Conservation (phyloP, 768 basidiomycete genomes). For the Grammothele lineata region DNA sequence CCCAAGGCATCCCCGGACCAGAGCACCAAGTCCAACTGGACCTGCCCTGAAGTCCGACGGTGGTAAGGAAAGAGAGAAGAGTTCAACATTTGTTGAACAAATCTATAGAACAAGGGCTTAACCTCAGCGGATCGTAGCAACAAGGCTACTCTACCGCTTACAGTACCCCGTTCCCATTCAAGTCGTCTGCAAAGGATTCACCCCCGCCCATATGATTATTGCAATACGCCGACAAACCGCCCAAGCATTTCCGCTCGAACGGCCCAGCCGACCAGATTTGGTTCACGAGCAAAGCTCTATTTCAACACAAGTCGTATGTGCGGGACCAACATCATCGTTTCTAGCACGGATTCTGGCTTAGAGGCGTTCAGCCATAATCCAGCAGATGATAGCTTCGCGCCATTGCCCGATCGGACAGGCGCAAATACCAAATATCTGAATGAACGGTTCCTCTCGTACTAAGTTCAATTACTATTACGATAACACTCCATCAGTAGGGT, state of each 20-base stretch:
- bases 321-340: conserved; percentile 68
- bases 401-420: conserved; percentile 75
- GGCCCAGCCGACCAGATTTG: conserved; percentile 53
- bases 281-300: conserved; percentile 71
- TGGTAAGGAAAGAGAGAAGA: conserved; percentile 33
- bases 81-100: conserved; percentile 51
- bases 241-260: conserved; percentile 49
- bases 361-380: conserved; percentile 85
- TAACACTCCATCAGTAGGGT: conserved; percentile 76
- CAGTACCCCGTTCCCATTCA: conserved; percentile 72
- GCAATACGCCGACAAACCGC: conserved; percentile 50
- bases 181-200: conserved; percentile 79
- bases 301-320: conserved; percentile 58
- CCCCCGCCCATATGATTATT: conserved; percentile 65
- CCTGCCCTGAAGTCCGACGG: conserved; percentile 38
- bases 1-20: conserved; percentile 8
- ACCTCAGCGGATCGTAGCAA: conserved; percentile 75
- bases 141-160: conserved; percentile 77
- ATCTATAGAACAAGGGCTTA: conserved; percentile 70
- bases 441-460: conserved; percentile 82
- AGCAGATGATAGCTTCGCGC: conserved; percentile 77
- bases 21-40: conserved; percentile 17
- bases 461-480: conserved; percentile 76
- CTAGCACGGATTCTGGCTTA: conserved; percentile 79
- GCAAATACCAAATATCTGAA: conserved; percentile 83